phyloP scores from a whole-genome alignment of 208 protist genomes.

The Leishmania major region DNA sequence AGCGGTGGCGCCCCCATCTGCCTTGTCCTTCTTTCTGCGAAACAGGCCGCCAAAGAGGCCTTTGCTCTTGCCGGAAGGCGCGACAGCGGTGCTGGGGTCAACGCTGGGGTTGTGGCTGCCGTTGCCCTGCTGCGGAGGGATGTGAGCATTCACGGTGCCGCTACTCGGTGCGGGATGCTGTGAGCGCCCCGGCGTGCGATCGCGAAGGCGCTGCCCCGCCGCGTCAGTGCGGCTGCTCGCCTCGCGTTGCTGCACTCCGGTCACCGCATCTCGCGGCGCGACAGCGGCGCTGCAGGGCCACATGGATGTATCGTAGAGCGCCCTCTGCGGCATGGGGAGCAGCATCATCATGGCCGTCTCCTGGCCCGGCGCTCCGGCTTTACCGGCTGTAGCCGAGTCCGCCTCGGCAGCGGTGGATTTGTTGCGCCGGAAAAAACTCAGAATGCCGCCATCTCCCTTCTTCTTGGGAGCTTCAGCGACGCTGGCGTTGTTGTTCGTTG shows the following conservation, averaged over 20 bases:
- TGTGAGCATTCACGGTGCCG: not conserved
- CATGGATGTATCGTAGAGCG: slow-evolving; percentile 2
- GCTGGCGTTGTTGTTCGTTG: not conserved
- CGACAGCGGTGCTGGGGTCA: not conserved
- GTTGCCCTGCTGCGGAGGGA: not conserved
- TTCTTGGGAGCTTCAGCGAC: slow-evolving; percentile 5
- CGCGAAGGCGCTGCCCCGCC: not conserved
- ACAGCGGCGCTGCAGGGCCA: not conserved
- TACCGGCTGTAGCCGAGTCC: no score
- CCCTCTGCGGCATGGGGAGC: slow-evolving; percentile 22
- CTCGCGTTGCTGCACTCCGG: not conserved
- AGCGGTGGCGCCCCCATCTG: not conserved
- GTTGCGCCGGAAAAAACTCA: slow-evolving; percentile 25
- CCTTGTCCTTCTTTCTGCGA: slow-evolving; percentile 24
- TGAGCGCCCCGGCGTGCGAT: not conserved
- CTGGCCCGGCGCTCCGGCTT: not conserved
- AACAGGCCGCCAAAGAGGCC: slow-evolving; percentile 35
- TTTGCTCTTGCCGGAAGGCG: slow-evolving; percentile 14
- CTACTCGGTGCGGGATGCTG: not conserved
- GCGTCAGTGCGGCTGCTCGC: not conserved
- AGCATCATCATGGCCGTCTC: not conserved
- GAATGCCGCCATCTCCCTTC: slow-evolving; percentile 15
- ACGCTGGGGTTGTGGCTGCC: not conserved
- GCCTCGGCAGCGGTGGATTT: slow-evolving; percentile 2
- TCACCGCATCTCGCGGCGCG: not conserved